phyloP scores from a whole-genome alignment of 75 land plant genomes.

The Picea sitchensis region DNA sequence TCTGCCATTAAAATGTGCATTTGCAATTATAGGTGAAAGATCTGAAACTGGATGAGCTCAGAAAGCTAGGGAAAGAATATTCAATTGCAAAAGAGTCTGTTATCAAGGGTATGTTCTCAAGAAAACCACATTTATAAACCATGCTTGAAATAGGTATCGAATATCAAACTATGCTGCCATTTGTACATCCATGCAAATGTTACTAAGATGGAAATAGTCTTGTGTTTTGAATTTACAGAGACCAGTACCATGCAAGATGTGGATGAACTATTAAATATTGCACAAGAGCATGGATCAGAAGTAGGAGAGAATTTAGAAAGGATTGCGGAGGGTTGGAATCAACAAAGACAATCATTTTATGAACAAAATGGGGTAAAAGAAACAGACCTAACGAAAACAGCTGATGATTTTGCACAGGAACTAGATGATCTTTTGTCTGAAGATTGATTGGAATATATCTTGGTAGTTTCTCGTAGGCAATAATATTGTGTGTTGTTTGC shows the following conservation, averaged over 20 bases:
- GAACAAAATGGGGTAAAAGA: constrained; percentile 27
- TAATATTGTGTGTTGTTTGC: no score
- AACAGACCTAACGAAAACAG: not conserved
- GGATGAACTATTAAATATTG: constrained; percentile 45
- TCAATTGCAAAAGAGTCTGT: constrained; percentile 38
- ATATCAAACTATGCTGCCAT: not conserved
- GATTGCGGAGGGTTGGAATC: constrained; percentile 37
- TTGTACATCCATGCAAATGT: not conserved
- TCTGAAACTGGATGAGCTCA: constrained; percentile 22
- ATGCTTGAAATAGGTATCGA: not conserved
- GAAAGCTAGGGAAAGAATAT: constrained; percentile 40
- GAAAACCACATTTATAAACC: not conserved
- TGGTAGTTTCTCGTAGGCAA: no score
- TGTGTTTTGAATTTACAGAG: constrained; percentile 19
- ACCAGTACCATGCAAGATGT: constrained; percentile 31
- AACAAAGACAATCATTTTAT: constrained; percentile 33
- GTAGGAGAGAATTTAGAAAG: constrained; percentile 36
- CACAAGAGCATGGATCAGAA: constrained; percentile 13
- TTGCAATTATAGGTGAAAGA: constrained; percentile 15
- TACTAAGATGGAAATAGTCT: not conserved
- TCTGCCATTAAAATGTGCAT: not conserved
- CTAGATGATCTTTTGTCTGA: constrained; percentile 20
- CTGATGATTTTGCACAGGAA: constrained; percentile 25
- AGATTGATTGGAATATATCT: not conserved
- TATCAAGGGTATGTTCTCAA: constrained; percentile 30